Percentiles rank a stretch among this genome's conserved stretches.
Conservation (phyloP, 768 basidiomycete species). For the Panus rudis region DNA sequence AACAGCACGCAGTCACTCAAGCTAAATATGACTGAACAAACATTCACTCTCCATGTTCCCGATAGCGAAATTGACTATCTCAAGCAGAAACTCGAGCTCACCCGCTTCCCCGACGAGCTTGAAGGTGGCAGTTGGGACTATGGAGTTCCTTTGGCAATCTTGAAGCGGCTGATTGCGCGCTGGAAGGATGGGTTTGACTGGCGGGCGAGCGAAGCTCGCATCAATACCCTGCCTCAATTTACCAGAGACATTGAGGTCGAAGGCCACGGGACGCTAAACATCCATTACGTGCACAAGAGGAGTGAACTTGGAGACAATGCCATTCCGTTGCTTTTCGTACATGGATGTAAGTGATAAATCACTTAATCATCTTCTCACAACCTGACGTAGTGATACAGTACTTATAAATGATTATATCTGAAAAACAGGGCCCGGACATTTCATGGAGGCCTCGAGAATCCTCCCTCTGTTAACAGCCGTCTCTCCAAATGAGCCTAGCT, state of each 20-base stretch:
- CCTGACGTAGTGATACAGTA: neutral
- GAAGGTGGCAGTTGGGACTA: constrained; percentile 17
- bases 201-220: constrained; percentile 40
- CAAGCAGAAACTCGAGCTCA: constrained; percentile 38
- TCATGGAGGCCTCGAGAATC: constrained; percentile 50
- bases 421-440: constrained; percentile 51
- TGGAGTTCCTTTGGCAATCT: constrained; percentile 36
- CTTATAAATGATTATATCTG: no score
- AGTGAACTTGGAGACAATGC: constrained; percentile 35
- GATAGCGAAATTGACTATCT: constrained; percentile 35
- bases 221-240: constrained; percentile 54
- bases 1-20: no score
- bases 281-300: constrained; percentile 55
- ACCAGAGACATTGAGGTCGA: constrained; percentile 43
- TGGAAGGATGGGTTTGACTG: constrained; percentile 55
- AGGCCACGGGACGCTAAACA: constrained; percentile 38
- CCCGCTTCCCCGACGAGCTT: constrained; percentile 47
- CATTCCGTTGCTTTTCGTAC: constrained; percentile 55
- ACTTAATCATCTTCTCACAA: neutral
- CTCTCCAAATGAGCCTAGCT: constrained; percentile 39
- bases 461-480: constrained; percentile 42
- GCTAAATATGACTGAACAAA: no score
- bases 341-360: constrained; percentile 39
- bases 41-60: constrained; percentile 43
- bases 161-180: constrained; percentile 38